Evolutionary conservation across 805 yeast genomes (phyloP), one percentile per base, ranked within the genome.

Genomic region (Metschnikowia picachoensis): DNA sequence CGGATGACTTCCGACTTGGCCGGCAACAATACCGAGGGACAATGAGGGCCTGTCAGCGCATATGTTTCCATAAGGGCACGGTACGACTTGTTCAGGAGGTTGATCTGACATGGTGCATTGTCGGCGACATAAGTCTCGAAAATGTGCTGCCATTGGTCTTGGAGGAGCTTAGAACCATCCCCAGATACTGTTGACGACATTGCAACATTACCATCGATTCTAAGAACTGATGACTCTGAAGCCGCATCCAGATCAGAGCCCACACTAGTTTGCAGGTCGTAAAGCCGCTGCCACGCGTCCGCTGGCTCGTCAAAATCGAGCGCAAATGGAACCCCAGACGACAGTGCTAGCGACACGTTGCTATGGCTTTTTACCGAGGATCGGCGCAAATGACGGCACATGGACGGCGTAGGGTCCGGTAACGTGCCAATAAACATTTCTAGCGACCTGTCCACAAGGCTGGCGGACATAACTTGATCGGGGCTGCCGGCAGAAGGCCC

Each of bases 41-140:
- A 49, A 38, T 65, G 69, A 11, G 67, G 51, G 40, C 55, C 46
- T 10, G 29, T 33, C 10, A 31, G 16, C 10, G 45, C 39, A 27
- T 58, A 44, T 16, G 52, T 57, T 11, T 42, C 47, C 30, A 61
- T 35, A 35, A 68, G 56, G 11, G 55, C 52, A 13, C 64, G 58
- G 48, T 60, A 65, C 3, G 75, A 61, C 8, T 66, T 63, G 48
- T 65, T 57, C 0, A 81, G 74, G 20, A 79, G 51, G 57, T 79
- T 79, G 48, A 79, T 68, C 57, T 79, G 81, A 35, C 64, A 65
- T 2, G 73, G 70, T 1, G 83, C 66, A 44, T 75, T 68, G 12
- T 63, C 65, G 11, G 52, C 46, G 34, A 79, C 67, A 55, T 70
- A 79, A n/a, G 55, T 60, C 17, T 55, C 49, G 14, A 79, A 59